A percentile compares a stretch with the other conserved stretches of the same genome.
These are phyloP conservation scores for Aspergillus piperis DNA, from an alignment of 2,329 filamentous ascomycete species.

Conservation along the genomic window DNA sequence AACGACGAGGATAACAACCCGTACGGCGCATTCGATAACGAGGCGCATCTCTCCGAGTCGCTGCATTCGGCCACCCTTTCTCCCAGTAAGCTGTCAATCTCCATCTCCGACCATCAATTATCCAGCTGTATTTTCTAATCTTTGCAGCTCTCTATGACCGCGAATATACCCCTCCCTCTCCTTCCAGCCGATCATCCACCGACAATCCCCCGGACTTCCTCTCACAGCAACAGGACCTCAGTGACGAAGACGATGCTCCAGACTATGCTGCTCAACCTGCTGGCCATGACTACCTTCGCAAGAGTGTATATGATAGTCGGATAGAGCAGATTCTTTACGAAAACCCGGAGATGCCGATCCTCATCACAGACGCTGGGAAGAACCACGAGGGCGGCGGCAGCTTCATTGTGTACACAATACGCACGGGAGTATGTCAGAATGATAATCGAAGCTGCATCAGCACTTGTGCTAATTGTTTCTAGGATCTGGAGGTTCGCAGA, in stretches of 20 bases:
- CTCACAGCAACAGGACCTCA: conserved; percentile 55
- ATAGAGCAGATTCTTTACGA: conserved; percentile 98
- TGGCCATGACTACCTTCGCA: conserved; percentile 55
- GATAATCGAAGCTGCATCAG: neutral
- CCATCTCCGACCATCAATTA: neutral
- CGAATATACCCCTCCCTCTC: conserved; percentile 66
- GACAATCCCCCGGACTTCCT: conserved; percentile 64
- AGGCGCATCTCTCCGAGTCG: conserved; percentile 72
- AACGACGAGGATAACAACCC: conserved; percentile 99
- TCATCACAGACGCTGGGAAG: conserved; percentile 95
- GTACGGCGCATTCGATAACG: conserved; percentile 90
- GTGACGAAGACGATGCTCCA: conserved; percentile 61
- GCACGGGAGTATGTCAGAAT: conserved; percentile 71
- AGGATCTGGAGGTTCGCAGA: conserved; percentile 94
- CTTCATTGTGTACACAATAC: conserved; percentile 96
- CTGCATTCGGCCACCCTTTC: conserved; percentile 58
- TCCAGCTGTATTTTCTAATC: conserved; percentile 16
- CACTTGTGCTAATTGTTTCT: conserved; percentile 8
- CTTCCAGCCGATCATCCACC: conserved; percentile 71
- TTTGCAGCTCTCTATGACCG: conserved; percentile 58
- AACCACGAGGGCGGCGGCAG: conserved; percentile 86
- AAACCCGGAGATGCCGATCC: conserved; percentile 82
- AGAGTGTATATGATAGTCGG: conserved; percentile 87
- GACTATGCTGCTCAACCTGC: conserved; percentile 54
- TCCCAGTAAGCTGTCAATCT: conserved; percentile 51